These are phyloP conservation scores for Myriosclerotinia scirpicola DNA, from an alignment of 2,329 filamentous ascomycete genomes.

Conservation along the genomic window DNA sequence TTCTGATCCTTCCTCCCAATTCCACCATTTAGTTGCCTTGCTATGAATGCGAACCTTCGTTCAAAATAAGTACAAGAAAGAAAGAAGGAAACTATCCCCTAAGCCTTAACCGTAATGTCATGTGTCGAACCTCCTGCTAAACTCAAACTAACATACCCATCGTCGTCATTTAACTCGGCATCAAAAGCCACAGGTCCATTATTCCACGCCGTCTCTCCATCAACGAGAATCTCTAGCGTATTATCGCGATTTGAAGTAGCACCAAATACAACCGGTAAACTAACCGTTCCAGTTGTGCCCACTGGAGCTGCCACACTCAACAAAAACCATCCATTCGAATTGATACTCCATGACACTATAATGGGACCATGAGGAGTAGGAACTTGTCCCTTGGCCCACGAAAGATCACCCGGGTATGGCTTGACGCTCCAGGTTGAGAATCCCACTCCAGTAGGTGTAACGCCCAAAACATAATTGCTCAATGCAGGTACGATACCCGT, in stretches of 20 bases:
- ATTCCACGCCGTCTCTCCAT: conserved; percentile 26
- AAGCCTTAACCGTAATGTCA: conserved; percentile 5
- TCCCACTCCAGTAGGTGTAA: conserved; percentile 47
- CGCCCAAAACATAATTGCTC: conserved; percentile 49
- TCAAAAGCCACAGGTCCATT: conserved; percentile 6
- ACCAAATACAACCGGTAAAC: conserved; percentile 31
- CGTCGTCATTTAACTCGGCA: neutral
- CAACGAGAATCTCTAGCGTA: conserved; percentile 25
- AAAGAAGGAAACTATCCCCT: neutral
- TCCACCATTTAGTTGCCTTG: too few relatives aligned
- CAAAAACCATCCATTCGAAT: conserved; percentile 31
- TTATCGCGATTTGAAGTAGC: neutral
- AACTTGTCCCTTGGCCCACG: conserved; percentile 48
- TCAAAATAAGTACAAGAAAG: neutral
- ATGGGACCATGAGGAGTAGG: conserved; percentile 46
- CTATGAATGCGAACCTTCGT: neutral
- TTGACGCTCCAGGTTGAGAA: conserved; percentile 46
- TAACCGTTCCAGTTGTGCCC: conserved; percentile 32
- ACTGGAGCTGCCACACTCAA: conserved; percentile 41
- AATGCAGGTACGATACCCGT: conserved; percentile 52
- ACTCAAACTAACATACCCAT: conserved; percentile 24
- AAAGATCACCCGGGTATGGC: conserved; percentile 43
- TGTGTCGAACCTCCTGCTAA: conserved; percentile 9
- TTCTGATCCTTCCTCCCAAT: too few relatives aligned
- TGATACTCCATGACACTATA: conserved; percentile 44